Percentiles rank a stretch among this genome's conserved stretches.
Conservation (phyloP, 1,284 basidiomycete species). For the Coniophora puteana region DNA sequence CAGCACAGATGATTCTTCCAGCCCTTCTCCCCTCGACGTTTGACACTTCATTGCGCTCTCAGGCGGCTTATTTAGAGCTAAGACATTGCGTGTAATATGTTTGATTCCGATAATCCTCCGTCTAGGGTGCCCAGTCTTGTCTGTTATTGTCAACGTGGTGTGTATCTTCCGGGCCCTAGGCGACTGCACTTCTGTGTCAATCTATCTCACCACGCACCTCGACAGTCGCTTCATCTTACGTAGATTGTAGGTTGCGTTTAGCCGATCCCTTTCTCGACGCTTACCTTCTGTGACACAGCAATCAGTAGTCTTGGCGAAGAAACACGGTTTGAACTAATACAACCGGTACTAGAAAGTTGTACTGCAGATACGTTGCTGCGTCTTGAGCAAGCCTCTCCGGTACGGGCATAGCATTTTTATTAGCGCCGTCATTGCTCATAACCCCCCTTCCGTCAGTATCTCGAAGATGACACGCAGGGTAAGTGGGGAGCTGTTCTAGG, state of each 20-base stretch:
- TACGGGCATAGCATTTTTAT: constrained; percentile 33
- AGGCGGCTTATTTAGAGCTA: too few relatives aligned
- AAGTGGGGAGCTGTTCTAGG: constrained; percentile 17
- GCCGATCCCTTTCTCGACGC: neutral
- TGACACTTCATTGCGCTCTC: too few relatives aligned
- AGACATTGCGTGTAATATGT: constrained; percentile 6
- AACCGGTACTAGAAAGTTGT: constrained; percentile 70
- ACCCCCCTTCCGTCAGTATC: constrained; percentile 38
- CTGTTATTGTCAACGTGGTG: constrained; percentile 41
- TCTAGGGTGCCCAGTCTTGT: constrained; percentile 45
- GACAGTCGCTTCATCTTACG: constrained; percentile 49
- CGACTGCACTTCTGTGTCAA: neutral
- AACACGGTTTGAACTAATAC: constrained; percentile 57
- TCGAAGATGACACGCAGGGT: constrained; percentile 58
- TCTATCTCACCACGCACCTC: neutral
- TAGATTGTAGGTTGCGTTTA: constrained; percentile 44
- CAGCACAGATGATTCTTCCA: neutral
- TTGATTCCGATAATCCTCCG: constrained; percentile 24
- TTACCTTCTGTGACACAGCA: constrained; percentile 31
- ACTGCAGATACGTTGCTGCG: constrained; percentile 62
- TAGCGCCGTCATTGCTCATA: constrained; percentile 8
- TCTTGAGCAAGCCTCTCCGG: constrained; percentile 66
- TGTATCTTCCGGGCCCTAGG: constrained; percentile 3
- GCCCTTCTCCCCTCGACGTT: neutral
- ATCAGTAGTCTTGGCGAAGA: constrained; percentile 56